phyloP scores from a whole-genome alignment of 163 green algal species.

The Scenedesmus sp. region DNA sequence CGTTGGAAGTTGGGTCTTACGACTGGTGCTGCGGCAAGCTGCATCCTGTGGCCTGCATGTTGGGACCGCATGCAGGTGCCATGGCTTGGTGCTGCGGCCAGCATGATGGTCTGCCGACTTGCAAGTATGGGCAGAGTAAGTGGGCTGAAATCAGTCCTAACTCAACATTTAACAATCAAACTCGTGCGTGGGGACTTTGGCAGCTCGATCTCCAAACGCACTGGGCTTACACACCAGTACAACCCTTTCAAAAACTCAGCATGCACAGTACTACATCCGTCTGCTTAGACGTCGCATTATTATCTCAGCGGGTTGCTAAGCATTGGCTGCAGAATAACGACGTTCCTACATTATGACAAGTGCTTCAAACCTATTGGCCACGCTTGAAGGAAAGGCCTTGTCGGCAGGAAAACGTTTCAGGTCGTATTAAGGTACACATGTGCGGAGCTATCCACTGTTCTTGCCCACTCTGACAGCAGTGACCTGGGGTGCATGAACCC shows the following conservation, averaged over 20 bases:
- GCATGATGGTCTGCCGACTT: neutral
- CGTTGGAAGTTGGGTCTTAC: neutral
- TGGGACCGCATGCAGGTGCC: neutral
- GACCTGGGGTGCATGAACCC: neutral
- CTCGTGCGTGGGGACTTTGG: neutral
- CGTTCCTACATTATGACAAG: constrained; percentile 1
- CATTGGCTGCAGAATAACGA: neutral
- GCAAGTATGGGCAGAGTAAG: neutral
- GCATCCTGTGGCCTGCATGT: neutral
- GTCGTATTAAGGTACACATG: neutral
- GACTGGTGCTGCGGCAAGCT: neutral
- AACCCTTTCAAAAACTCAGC: neutral
- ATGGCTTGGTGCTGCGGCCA: constrained; percentile 3
- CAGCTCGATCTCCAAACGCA: neutral
- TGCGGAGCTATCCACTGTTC: neutral
- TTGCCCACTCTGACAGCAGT: neutral
- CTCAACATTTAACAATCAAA: neutral
- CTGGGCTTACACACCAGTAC: neutral
- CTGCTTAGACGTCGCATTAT: neutral
- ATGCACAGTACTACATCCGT: neutral
- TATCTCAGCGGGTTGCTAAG: neutral
- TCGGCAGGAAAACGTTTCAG: no score
- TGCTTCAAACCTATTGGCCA: neutral
- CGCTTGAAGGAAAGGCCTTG: neutral
- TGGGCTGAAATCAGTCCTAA: neutral